phyloP scores from a whole-genome alignment of 176 grass and related monocot genomes.

The Metroxylon sagu region DNA sequence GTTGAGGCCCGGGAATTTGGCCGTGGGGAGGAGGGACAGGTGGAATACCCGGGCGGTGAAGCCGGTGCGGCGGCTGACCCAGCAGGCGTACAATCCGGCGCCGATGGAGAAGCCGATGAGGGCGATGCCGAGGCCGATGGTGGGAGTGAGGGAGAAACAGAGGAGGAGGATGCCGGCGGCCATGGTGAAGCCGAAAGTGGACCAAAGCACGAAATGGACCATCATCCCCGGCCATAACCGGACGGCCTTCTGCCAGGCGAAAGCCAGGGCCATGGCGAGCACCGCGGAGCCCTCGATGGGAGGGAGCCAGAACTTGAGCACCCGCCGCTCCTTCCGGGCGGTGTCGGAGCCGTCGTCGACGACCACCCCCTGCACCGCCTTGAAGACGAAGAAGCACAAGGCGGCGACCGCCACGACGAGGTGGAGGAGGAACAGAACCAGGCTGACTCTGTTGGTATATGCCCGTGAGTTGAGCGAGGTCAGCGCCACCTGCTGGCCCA shows the following conservation, averaged over 20 bases:
- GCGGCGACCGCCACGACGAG: conserved; percentile 28
- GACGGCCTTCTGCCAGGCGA: conserved; percentile 89
- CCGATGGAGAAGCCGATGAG: conserved; percentile 86
- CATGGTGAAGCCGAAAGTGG: conserved; percentile 54
- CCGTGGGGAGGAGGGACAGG: conserved; percentile 47
- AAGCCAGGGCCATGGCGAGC: conserved; percentile 74
- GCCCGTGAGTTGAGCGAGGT: conserved; percentile 57
- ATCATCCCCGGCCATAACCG: conserved; percentile 55
- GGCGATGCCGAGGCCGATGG: conserved; percentile 50
- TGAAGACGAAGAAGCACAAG: conserved; percentile 65
- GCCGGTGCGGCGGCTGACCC: conserved; percentile 53
- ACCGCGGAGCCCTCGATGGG: conserved; percentile 61
- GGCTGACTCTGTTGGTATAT: conserved; percentile 72
- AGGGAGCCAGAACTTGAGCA: conserved; percentile 63
- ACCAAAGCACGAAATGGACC: conserved; percentile 80
- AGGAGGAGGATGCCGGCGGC: conserved; percentile 64
- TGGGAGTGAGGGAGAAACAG: conserved; percentile 74
- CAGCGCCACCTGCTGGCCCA: conserved; percentile 24
- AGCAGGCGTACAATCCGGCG: conserved; percentile 79
- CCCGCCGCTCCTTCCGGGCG: conserved; percentile 29
- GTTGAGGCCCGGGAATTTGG: conserved; percentile 67
- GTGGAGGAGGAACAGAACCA: conserved; percentile 79
- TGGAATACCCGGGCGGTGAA: conserved; percentile 62
- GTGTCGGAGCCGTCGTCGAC: conserved; percentile 21
- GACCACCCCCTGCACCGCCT: conserved; percentile 33